A percentile compares a stretch with the other conserved stretches of the same genome.
Conservation (phyloP, 768 basidiomycete species). For the Hortiboletus flavorubellus region DNA sequence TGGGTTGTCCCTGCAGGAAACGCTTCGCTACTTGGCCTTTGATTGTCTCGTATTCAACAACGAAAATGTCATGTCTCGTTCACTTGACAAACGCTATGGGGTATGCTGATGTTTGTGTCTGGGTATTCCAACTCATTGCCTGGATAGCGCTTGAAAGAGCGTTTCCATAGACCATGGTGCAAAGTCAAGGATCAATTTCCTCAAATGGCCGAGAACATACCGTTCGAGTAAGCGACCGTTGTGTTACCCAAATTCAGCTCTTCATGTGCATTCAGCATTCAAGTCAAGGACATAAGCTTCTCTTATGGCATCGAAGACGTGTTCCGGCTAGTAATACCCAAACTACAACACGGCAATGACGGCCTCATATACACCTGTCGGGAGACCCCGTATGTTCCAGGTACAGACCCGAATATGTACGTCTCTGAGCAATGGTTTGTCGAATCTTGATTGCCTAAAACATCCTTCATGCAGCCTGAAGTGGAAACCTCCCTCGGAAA, state of each 20-base stretch:
- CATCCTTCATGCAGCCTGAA: conserved; percentile 61
- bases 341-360: conserved; percentile 87
- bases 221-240: conserved; percentile 70
- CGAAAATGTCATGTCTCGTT: conserved; percentile 80
- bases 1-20: conserved; percentile 51
- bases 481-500: conserved; percentile 98
- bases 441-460: not conserved
- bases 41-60: conserved; percentile 88
- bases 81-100: conserved; percentile 86
- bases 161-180: conserved; percentile 79
- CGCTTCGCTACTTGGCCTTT: conserved; percentile 79
- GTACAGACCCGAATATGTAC: conserved; percentile 89
- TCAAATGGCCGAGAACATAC: conserved; percentile 56
- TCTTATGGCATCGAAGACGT: conserved; percentile 89
- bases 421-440: conserved; percentile 56
- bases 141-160: conserved; percentile 55
- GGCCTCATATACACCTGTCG: conserved; percentile 96
- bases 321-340: conserved; percentile 78
- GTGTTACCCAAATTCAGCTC: not conserved
- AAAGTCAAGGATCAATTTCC: conserved; percentile 70
- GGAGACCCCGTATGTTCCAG: conserved; percentile 71
- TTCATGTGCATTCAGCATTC: conserved; percentile 52
- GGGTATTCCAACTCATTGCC: conserved; percentile 3
- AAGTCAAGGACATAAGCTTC: conserved; percentile 81
- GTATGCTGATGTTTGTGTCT: conserved; percentile 43